Evolutionary conservation across 1,284 basidiomycete species (phyloP), one percentile per base, ranked within the genome.

Genomic region (Paramarasmius palmivorus): DNA sequence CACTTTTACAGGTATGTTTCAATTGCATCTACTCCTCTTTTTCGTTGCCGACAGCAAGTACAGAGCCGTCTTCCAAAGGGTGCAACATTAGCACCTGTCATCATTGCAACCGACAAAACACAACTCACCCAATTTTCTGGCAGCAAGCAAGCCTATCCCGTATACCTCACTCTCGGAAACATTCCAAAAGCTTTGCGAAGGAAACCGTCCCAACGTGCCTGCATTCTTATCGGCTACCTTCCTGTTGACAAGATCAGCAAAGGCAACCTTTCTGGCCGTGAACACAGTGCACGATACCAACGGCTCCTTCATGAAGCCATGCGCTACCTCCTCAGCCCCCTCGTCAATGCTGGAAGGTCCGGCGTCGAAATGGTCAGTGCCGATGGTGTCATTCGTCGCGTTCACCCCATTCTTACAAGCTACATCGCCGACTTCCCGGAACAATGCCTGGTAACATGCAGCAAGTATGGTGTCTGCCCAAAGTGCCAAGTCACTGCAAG

Each of bases 91-190:
- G 54, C 54, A 7, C 59, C 64, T 22, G 45, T 65, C 12, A 50
- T 50, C 17, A 26, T 50, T 36, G 38, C 49, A 9, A 64, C 29
- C 29, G 29, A 32, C 12, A 32, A 64, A 39, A 64, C 63, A 1
- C 58, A 62, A 25, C 53, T 66, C 10, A 59, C 60, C 1, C 38
- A 55, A 10, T 61, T 64, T 49, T 20, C 17, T 14, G 57, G 65
- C n/a, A 52, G 53, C 29, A 59, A 58, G 14, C 40, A 42, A 3
- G 63, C 62, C 1, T 66, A 63, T 35, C 65, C 62, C 1, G 61
- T 67, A 1, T 64, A 65, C 36, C 42, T 68, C 10, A 64, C 63
- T 3, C 49, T 68, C 34, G 66, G 62, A 1, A 66, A 67, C 50
- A 57, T 68, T 1, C 57, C 62, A 1, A 58, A 57, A 29, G 41